These are phyloP conservation scores for Cerioporus squamosus DNA, from an alignment of 1,284 basidiomycete genomes.

Conservation along the genomic window DNA sequence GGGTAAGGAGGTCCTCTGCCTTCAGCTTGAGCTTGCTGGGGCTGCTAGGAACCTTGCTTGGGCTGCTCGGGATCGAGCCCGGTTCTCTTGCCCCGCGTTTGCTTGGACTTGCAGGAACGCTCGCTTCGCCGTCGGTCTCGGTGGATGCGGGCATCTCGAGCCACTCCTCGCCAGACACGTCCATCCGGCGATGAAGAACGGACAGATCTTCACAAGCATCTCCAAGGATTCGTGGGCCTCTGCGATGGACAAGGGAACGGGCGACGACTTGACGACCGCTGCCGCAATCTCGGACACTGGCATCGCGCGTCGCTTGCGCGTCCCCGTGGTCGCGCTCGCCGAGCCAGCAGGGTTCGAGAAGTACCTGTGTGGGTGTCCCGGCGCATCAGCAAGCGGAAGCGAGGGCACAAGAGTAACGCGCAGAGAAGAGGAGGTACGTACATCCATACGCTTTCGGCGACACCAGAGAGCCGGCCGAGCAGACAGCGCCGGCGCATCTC, in stretches of 20 bases:
- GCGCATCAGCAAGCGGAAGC: neutral
- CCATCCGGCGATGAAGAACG: constrained; percentile 74
- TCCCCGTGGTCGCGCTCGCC: constrained; percentile 48
- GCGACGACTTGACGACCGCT: constrained; percentile 76
- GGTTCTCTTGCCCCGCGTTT: neutral
- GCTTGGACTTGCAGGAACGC: constrained; percentile 24
- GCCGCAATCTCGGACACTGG: constrained; percentile 65
- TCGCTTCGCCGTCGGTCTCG: constrained; percentile 9
- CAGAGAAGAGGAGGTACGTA: constrained; percentile 41
- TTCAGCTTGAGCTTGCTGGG: constrained; percentile 41
- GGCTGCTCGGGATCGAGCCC: neutral
- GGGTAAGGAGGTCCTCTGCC: constrained; percentile 58
- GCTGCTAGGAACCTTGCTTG: constrained; percentile 26
- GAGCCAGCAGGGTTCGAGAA: constrained; percentile 63
- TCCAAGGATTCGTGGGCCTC: constrained; percentile 76
- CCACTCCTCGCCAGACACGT: constrained; percentile 75
- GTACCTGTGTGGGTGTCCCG: constrained; percentile 47
- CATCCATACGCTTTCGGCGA: constrained; percentile 90
- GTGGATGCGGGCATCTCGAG: constrained; percentile 72
- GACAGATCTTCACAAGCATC: constrained; percentile 69
- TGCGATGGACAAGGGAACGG: constrained; percentile 73
- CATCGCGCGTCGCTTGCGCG: constrained; percentile 69
- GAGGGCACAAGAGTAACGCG: neutral
- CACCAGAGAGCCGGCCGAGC: constrained; percentile 72
- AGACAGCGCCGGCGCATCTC: constrained; percentile 75